Conservation (phyloP, 106 monocot species). For the Hemerocallis citrina region DNA sequence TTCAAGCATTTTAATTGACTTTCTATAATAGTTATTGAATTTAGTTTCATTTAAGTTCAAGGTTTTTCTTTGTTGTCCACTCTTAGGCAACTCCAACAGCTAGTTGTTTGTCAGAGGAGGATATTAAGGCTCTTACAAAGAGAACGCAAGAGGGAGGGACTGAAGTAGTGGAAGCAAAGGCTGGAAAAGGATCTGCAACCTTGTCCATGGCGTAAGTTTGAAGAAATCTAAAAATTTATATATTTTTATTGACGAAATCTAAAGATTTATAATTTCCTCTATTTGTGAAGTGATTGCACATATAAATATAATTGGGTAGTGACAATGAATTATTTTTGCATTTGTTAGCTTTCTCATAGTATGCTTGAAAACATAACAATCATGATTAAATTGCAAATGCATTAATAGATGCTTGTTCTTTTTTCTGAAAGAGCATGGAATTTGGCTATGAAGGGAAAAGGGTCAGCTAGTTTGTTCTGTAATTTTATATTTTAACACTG, state of each 20-base stretch:
- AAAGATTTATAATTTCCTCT: background rate
- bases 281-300: background rate
- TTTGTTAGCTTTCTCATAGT: background rate
- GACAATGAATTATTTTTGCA: background rate
- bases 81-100: constrained; percentile 62
- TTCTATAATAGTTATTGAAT: background rate
- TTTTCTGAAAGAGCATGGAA: too few relatives aligned
- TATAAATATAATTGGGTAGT: background rate
- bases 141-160: constrained; percentile 95
- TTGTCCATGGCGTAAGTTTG: constrained; percentile 92
- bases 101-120: constrained; percentile 60
- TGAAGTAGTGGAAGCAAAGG: constrained; percentile 95
- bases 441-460: too few relatives aligned
- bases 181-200: constrained; percentile 97
- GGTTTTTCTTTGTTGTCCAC: background rate
- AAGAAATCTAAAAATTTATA: background rate
- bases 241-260: background rate
- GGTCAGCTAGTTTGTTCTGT: too few relatives aligned
- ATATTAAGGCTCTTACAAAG: constrained; percentile 81
- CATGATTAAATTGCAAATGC: background rate
- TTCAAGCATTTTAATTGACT: background rate
- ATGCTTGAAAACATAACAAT: background rate
- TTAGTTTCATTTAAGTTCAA: background rate
- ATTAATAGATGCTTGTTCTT: too few relatives aligned
- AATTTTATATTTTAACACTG: too few relatives aligned